A percentile compares a stretch with the other conserved stretches of the same genome.
Conservation (phyloP, 805 yeast species). For the Myxozyma udenii region DNA sequence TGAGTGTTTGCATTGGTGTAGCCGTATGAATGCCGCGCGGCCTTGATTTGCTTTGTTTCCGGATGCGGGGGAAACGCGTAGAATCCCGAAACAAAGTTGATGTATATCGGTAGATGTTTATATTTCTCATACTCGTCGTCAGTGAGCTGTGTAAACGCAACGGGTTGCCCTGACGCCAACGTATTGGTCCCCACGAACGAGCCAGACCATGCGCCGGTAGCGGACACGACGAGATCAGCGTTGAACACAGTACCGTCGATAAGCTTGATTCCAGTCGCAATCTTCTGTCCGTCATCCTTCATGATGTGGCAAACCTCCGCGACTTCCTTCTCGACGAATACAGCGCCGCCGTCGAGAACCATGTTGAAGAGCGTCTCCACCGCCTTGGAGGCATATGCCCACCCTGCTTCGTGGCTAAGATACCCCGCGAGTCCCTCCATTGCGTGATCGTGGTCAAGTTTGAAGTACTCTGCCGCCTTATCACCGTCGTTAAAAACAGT, state of each 20-base stretch:
- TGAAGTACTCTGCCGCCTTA: constrained; percentile 10
- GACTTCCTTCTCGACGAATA: constrained; percentile 21
- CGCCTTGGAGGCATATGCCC: constrained; percentile 29
- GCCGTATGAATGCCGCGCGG: constrained; percentile 31
- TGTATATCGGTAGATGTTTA: constrained; percentile 27
- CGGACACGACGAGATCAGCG: constrained; percentile 23
- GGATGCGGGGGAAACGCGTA: constrained; percentile 32
- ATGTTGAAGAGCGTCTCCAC: constrained; percentile 7
- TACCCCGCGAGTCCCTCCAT: constrained; percentile 35
- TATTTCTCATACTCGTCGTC: constrained; percentile 22
- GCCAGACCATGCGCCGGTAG: constrained; percentile 32
- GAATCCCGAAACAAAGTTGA: constrained; percentile 30
- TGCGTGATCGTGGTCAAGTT: constrained; percentile 36
- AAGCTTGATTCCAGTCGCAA: constrained; percentile 3
- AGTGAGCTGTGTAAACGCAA: constrained; percentile 27
- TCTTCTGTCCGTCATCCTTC: background rate
- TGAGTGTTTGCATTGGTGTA: constrained; percentile 19
- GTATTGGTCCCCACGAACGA: constrained; percentile 11
- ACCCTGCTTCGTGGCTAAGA: constrained; percentile 31
- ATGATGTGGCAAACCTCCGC: constrained; percentile 4
- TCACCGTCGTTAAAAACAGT: constrained; percentile 9
- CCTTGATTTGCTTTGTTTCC: constrained; percentile 21
- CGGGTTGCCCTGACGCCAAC: constrained; percentile 30
- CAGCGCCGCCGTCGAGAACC: constrained; percentile 22
- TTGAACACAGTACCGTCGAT: constrained; percentile 6